Percentiles rank a stretch among this genome's conserved stretches.
These are phyloP conservation scores for Sechiopsis laciniata DNA, from an alignment of 306 rosid species.

Conservation along the genomic window DNA sequence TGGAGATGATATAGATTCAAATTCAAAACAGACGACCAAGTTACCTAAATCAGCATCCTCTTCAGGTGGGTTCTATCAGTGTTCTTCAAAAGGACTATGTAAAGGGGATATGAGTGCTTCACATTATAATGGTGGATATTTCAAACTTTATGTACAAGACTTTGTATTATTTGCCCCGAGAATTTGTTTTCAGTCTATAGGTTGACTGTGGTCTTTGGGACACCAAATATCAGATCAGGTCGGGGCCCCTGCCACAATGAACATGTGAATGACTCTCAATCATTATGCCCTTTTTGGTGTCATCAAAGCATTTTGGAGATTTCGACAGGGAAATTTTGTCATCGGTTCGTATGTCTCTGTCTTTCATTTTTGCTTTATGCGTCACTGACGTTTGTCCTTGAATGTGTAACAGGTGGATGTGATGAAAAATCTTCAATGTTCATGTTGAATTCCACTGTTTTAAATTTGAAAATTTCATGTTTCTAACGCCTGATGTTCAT, in stretches of 20 bases:
- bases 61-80: slow-evolving; percentile 99
- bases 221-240: slow-evolving; percentile 70
- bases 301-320: slow-evolving; percentile 62
- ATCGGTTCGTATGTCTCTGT: slow-evolving; percentile 94
- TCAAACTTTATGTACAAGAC: slow-evolving; percentile 75
- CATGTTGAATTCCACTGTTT: slow-evolving; percentile 30
- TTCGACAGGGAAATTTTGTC: slow-evolving; percentile 53
- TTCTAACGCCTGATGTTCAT: slow-evolving; percentile 19
- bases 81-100: slow-evolving; percentile 90
- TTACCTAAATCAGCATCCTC: slow-evolving; percentile 95
- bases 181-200: slow-evolving; percentile 73
- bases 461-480: slow-evolving; percentile 22
- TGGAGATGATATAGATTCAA: slow-evolving; percentile 63
- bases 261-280: slow-evolving; percentile 60
- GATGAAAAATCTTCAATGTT: slow-evolving; percentile 44
- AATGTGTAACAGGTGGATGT: slow-evolving; percentile 76
- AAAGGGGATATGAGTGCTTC: slow-evolving; percentile 89
- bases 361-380: slow-evolving; percentile 52
- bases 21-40: slow-evolving; percentile 54
- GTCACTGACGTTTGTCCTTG: slow-evolving; percentile 52
- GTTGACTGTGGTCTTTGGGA: slow-evolving; percentile 74
- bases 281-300: slow-evolving; percentile 52
- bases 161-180: slow-evolving; percentile 82
- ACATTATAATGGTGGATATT: slow-evolving; percentile 76
- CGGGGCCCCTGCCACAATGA: slow-evolving; percentile 62